phyloP scores from a whole-genome alignment of 306 rosid species.

The Mimosa pudica region DNA sequence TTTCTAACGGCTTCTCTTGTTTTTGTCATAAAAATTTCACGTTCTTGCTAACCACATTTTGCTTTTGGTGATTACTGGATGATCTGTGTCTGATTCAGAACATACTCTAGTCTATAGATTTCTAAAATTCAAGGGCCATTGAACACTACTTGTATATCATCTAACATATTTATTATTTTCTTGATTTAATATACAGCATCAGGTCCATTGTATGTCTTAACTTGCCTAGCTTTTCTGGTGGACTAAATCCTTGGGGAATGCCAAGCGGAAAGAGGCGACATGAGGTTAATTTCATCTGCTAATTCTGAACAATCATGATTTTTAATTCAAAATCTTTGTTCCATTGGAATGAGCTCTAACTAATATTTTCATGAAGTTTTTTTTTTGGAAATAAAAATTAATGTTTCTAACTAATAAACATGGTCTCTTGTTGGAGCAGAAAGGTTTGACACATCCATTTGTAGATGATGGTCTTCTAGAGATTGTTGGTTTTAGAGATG shows the following conservation, averaged over 20 bases:
- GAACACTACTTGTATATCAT: constrained; percentile 24
- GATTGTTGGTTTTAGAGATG: constrained; percentile 92
- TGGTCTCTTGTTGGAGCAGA: constrained; percentile 48
- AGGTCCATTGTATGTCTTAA: constrained; percentile 90
- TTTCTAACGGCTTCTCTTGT: neutral
- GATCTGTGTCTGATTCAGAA: neutral
- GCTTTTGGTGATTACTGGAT: constrained; percentile 16
- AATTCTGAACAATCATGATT: constrained; percentile 23
- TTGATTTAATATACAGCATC: constrained; percentile 58
- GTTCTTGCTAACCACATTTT: constrained; percentile 18
- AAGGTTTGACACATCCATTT: constrained; percentile 72
- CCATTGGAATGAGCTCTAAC: neutral
- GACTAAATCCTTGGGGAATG: constrained; percentile 93
- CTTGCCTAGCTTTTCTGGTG: constrained; percentile 99
- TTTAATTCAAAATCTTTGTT: neutral
- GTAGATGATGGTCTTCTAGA: constrained; percentile 94
- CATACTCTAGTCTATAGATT: neutral
- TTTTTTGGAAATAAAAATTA: neutral
- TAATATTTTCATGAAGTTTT: neutral
- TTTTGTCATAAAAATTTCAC: neutral
- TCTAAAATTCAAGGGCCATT: neutral
- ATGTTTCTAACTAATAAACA: constrained; percentile 2
- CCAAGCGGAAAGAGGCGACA: constrained; percentile 52
- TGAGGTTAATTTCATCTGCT: constrained; percentile 50
- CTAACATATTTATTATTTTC: constrained; percentile 23